Evolutionary conservation across 2,329 filamentous ascomycete species (phyloP).

Genomic region (Cordyceps tenuipes): DNA sequence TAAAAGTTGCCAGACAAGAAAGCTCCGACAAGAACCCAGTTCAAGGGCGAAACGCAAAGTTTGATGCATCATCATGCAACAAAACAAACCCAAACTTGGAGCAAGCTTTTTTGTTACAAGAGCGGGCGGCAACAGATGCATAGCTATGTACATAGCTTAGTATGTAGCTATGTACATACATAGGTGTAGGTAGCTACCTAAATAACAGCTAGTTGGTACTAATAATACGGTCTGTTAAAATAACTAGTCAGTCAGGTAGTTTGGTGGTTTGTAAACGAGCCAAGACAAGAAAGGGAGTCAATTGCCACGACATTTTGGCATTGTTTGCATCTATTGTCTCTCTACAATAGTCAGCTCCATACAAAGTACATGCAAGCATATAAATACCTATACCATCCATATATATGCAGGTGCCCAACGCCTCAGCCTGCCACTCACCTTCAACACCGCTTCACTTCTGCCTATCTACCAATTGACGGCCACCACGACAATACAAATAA

Average conservation of each 20-base stretch:
- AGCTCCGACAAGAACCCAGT: conserved; percentile 1
- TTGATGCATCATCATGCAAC: background rate
- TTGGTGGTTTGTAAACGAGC: background rate
- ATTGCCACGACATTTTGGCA: background rate
- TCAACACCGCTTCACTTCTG: background rate
- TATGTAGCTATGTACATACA: background rate
- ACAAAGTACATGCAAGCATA: too few relatives aligned
- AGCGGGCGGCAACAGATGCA: too few relatives aligned
- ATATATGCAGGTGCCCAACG: too few relatives aligned
- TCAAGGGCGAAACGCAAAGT: conserved; percentile 7
- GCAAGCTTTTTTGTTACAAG: too few relatives aligned
- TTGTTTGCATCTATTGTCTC: background rate
- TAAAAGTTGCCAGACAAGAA: background rate
- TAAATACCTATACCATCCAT: too few relatives aligned
- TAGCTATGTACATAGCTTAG: too few relatives aligned
- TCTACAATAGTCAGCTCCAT: too few relatives aligned
- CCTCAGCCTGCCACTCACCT: background rate
- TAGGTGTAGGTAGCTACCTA: too few relatives aligned
- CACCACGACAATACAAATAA: background rate
- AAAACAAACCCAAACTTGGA: too few relatives aligned
- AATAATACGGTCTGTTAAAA: too few relatives aligned
- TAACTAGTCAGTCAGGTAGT: too few relatives aligned
- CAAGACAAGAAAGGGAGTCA: background rate
- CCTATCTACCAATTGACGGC: background rate
- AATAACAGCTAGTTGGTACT: too few relatives aligned